Conservation (phyloP, 2,329 filamentous ascomycete genomes). For the Macrophomina pseudophaseolina region DNA sequence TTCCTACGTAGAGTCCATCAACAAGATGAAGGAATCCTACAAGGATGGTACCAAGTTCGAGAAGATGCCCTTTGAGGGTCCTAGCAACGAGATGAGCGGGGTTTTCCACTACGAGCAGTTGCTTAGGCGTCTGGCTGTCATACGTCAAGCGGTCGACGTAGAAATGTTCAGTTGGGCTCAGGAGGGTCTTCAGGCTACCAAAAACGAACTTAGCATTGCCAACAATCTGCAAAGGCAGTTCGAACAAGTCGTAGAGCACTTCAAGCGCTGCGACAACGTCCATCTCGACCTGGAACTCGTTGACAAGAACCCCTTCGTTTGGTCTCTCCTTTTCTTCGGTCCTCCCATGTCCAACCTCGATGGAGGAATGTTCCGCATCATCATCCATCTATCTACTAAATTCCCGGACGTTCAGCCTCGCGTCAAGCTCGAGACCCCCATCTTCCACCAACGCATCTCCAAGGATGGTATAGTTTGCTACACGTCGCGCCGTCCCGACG, state of each 20-base stretch:
- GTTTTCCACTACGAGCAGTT: conserved; percentile 81
- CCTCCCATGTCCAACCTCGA: conserved; percentile 92
- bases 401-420: conserved; percentile 91
- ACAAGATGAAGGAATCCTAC: conserved; percentile 66
- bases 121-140: conserved; percentile 67
- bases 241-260: conserved; percentile 77
- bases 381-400: conserved; percentile 76
- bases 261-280: conserved; percentile 71
- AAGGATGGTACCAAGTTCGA: conserved; percentile 69
- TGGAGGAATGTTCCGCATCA: conserved; percentile 85
- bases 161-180: conserved; percentile 75
- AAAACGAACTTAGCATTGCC: conserved; percentile 74
- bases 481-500: conserved; percentile 67
- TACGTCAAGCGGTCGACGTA: conserved; percentile 72
- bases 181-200: conserved; percentile 68
- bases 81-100: conserved; percentile 82
- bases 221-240: conserved; percentile 84
- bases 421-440: conserved; percentile 75
- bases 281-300: conserved; percentile 78
- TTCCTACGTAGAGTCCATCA: conserved; percentile 76
- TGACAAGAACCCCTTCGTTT: conserved; percentile 85
- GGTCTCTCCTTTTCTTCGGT: conserved; percentile 88
- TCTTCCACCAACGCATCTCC: conserved; percentile 90
- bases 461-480: conserved; percentile 84
- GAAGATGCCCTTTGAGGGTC: conserved; percentile 87